phyloP scores from a whole-genome alignment of 2,329 filamentous ascomycete species.

The Nemania bipapillata region DNA sequence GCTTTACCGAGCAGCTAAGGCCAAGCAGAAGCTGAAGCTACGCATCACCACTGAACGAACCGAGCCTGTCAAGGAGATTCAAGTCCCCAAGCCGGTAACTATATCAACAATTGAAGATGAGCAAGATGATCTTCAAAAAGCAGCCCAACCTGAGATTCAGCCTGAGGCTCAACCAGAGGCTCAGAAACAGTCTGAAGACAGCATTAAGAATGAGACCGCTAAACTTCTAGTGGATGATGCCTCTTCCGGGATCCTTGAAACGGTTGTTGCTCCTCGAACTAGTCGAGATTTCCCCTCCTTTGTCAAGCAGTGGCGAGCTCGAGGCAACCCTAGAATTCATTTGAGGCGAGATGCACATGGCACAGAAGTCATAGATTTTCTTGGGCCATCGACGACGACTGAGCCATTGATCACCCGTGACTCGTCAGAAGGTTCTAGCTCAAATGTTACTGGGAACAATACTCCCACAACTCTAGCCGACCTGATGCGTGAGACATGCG shows the following conservation, averaged over 20 bases:
- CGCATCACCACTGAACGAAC: slow-evolving; percentile 67
- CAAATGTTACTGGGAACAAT: slow-evolving; percentile 32
- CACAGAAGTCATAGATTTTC: slow-evolving; percentile 47
- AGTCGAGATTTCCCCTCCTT: slow-evolving; percentile 46
- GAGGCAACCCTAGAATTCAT: slow-evolving; percentile 47
- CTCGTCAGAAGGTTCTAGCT: slow-evolving; percentile 20
- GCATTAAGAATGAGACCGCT: not conserved
- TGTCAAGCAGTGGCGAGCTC: slow-evolving; percentile 45
- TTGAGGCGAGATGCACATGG: slow-evolving; percentile 43
- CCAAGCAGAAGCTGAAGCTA: slow-evolving; percentile 95
- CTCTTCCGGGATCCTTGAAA: slow-evolving; percentile 36
- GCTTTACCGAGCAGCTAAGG: slow-evolving; percentile 94
- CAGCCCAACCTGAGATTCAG: slow-evolving; percentile 24
- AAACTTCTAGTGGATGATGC: slow-evolving; percentile 12
- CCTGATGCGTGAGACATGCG: slow-evolving; percentile 28
- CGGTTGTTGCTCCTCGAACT: slow-evolving; percentile 44
- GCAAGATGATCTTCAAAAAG: slow-evolving; percentile 41
- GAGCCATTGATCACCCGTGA: slow-evolving; percentile 38
- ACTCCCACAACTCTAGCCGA: slow-evolving; percentile 31
- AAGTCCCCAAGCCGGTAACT: slow-evolving; percentile 57
- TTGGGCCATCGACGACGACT: slow-evolving; percentile 28
- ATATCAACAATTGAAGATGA: slow-evolving; percentile 68
- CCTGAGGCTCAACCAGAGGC: slow-evolving; percentile 1
- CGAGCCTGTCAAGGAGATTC: slow-evolving; percentile 50
- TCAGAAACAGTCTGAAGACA: not conserved